Evolutionary conservation across 2,329 filamentous ascomycete genomes (phyloP).

Genomic region (Ophiostoma himal-ulmi): DNA sequence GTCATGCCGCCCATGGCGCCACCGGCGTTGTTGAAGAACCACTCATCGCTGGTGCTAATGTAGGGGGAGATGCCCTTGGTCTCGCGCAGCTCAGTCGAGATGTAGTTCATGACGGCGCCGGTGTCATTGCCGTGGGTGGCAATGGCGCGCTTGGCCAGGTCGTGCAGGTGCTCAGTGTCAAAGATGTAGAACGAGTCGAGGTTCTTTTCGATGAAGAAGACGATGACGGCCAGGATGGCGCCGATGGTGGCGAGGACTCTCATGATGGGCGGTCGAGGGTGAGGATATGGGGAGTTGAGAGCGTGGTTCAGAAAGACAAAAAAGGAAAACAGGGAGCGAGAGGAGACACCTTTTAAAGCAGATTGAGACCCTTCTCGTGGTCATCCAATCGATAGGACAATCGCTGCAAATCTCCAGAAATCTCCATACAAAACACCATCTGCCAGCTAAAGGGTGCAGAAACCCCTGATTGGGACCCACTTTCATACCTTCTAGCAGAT

Average conservation of each 20-base stretch:
- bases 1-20: constrained; percentile 91
- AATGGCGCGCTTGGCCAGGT: constrained; percentile 61
- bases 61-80: constrained; percentile 47
- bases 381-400: background rate
- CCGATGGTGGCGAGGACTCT: constrained; percentile 47
- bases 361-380: background rate
- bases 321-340: background rate
- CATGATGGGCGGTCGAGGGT: constrained; percentile 20
- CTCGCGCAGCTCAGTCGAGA: constrained; percentile 60
- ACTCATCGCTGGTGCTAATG: constrained; percentile 62
- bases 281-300: background rate
- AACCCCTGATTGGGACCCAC: constrained; percentile 1
- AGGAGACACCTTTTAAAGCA: background rate
- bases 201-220: constrained; percentile 54
- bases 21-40: constrained; percentile 88
- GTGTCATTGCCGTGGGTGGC: constrained; percentile 70
- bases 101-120: constrained; percentile 58
- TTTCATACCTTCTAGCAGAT: background rate
- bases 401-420: background rate
- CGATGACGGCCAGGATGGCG: constrained; percentile 48
- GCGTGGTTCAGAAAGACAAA: background rate
- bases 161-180: constrained; percentile 59
- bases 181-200: constrained; percentile 70
- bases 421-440: background rate
- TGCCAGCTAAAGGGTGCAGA: background rate